Base-by-base conservation (phyloP, 1,284 basidiomycete species). In the Trichosporon ovoides region DNA sequence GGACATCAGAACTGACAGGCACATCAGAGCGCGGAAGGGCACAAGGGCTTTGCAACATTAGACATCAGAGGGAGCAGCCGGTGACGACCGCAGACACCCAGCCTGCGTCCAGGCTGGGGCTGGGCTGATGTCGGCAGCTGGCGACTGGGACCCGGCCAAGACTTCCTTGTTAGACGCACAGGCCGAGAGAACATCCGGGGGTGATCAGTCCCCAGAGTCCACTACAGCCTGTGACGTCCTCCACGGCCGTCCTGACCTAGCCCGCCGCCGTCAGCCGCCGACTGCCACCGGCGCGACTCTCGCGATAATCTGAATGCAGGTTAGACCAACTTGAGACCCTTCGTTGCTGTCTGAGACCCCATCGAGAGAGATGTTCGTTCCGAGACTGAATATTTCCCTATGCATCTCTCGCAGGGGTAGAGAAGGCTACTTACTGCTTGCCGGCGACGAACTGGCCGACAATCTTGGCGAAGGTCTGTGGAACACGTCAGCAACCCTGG, bases 381-480 rank as follows among this genome's bases (percentile, higher is more conserved):
- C n/a, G 38, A 13, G 40, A 31, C 24, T 48, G n/a, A 10, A 28
- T 31, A 28, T 28, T 48, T 31, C 22, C 43, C 43, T 48, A 48
- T 48, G 43, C 43, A 48, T 48, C 43, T 48, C 43, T 48, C 43
- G 43, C 22, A 22, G 43, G 28, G 28, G 43, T 13, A 14, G 24
- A 24, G 24, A 19, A 28, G 22, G n/a, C 43, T 34, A 68, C 67
- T 68, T 62, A 68, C 66, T 72, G 66, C 67, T 70, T 72, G 55
- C 76, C 76, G 52, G 64, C 65, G 63, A 73, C 68, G 52, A 68
- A 72, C 61, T 70, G 74, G 52, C 58, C 62, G 57, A 75, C 74
- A 53, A 69, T 67, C 59, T 72, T 62, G 64, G 69, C 61, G 62
- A 77, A 77, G 65, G 70, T 70, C 72, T 77, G 61, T 1, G 13